Evolutionary conservation across 805 yeast genomes (phyloP), one percentile per base, ranked within the genome.

Genomic region (Middelhovenomyces tepae): DNA sequence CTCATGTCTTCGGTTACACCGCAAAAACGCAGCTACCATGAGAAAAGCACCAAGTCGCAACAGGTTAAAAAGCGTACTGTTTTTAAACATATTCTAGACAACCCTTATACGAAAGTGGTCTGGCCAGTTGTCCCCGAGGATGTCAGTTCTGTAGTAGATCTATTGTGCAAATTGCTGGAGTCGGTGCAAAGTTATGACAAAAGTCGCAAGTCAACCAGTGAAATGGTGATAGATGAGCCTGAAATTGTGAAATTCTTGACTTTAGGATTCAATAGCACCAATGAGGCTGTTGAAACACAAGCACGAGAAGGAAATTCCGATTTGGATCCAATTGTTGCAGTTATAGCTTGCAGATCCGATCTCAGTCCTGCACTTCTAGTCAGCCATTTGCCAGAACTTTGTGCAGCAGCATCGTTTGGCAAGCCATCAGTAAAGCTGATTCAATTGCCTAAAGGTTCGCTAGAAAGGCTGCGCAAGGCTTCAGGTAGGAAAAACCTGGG

Each of bases 71-170:
- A 38, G 21, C 36, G 35, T 22, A 34, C 41, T 2, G 54, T 51
- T 5, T 45, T 35, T 28, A 42, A 47, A 13, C 45, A 53, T 9
- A 39, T 50, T 4, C 36, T 51, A 3, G 56, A 51, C 11, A 42
- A 44, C 28, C 54, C 56, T 9, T 40, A 43, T 24, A 39, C 42
- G 5, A 38, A 39, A 19, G 33, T 40, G 10, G 35, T 11, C 8
- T 47, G 51, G 50, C 43, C 41, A 5, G 36, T 17, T 5, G 27
- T 32, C 3, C 13, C 35, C n/a, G 24, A 16, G 5, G 29, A 28
- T 5, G 3, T 27, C 5, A 26, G 11, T 9, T 26, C 17, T 7
- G 19, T 20, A 9, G 17, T 9, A n/a, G 17, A 6, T 26, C 8
- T 24, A 5, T 26, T 21, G 9, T 22, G 34, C 17, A 9, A 35